Conservation (phyloP, 2,329 filamentous ascomycete genomes). For the Pseudogymnoascus sp. region DNA sequence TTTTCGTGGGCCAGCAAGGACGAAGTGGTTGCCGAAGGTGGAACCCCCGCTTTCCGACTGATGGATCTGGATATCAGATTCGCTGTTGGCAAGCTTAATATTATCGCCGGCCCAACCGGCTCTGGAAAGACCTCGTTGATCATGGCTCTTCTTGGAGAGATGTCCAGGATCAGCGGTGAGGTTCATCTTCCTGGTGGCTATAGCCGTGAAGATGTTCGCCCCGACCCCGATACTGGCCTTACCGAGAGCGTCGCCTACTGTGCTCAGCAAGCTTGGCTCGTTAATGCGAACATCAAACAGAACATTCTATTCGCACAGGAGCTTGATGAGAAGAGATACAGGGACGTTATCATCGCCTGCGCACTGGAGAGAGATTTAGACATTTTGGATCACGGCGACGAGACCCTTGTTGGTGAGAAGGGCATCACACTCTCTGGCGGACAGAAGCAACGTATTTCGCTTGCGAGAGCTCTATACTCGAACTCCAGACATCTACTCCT, state of each 20-base stretch:
- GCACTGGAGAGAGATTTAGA: conserved; percentile 85
- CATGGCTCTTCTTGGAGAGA: conserved; percentile 94
- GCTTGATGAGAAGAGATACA: conserved; percentile 76
- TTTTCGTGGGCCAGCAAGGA: conserved; percentile 81
- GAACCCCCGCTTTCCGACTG: conserved; percentile 69
- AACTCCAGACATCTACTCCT: conserved; percentile 85
- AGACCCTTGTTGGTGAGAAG: conserved; percentile 93
- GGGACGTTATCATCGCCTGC: conserved; percentile 82
- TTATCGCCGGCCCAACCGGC: conserved; percentile 88
- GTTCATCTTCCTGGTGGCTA: conserved; percentile 81
- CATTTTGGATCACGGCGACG: conserved; percentile 86
- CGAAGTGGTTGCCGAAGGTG: conserved; percentile 51
- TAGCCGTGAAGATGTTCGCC: conserved; percentile 76
- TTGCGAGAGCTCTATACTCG: conserved; percentile 95
- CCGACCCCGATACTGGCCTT: conserved; percentile 76
- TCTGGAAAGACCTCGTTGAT: conserved; percentile 93
- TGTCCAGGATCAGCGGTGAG: conserved; percentile 75
- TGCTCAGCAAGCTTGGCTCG: conserved; percentile 92
- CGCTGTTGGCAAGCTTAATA: conserved; percentile 77
- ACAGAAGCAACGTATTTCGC: conserved; percentile 93
- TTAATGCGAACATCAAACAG: conserved; percentile 91
- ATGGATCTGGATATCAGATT: conserved; percentile 81
- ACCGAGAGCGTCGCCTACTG: conserved; percentile 94
- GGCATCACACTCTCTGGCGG: conserved; percentile 94
- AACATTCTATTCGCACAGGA: conserved; percentile 89